Base-by-base conservation (phyloP, 768 basidiomycete genomes). In the Trametes cubensis region DNA sequence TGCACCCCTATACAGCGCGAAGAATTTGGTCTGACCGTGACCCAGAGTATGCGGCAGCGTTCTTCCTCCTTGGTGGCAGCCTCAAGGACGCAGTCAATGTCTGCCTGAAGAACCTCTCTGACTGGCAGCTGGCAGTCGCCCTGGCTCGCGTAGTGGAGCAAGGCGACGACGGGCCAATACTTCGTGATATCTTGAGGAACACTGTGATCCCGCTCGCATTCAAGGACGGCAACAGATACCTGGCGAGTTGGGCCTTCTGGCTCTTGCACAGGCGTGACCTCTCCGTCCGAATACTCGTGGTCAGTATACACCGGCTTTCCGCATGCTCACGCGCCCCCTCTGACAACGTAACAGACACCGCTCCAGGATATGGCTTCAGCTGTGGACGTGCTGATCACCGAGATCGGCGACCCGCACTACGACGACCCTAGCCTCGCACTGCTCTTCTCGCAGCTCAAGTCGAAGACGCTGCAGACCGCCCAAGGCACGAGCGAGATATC, bases 211-310 rank as follows among this genome's bases (percentile, higher is more conserved):
- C 95, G 2, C 81, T 82, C 10, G 95, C 96, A 0, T 94, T 98
- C 73, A 78, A 79, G 53, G 82, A 89, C 46, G 97, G 95, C 1
- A 95, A 98, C 72, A 81, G 96, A 42, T 98, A 93, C 90, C 77
- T 98, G 14, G 92, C 86, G 21, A 94, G 91, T 63, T 99, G 95
- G 97, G 93, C 92, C 2, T 96, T 96, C 74, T 98, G 97, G 95
- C 76, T 92, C 57, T 79, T 98, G n/a, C 87, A 88, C 63, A 80
- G 94, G 46, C 80, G 92, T 54, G 95, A 98, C 76, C 71, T 97
- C 17, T 88, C 94, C 3, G 93, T 97, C n/a, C 84, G 92, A 50
- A 86, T 96, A 30, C 80, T 99, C 20, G 76, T 98, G 69, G 96
- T 95, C 72, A 70, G 89, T 20, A 38, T 34, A 10, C 38, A 2